Evolutionary conservation across 202 grass and related monocot species (phyloP).

Genomic region (Carex sylvatica): DNA sequence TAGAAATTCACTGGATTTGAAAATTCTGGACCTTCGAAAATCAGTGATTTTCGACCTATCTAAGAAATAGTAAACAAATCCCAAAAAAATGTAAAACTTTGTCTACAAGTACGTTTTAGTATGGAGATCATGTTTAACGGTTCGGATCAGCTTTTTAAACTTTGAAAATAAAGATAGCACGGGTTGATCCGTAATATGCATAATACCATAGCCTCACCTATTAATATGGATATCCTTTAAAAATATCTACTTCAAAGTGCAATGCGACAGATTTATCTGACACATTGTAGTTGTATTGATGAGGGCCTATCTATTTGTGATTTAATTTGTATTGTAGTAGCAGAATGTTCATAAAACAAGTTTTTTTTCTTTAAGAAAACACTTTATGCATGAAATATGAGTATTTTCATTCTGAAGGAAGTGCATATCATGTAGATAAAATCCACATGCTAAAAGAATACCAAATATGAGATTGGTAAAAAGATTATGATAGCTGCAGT

Average conservation of each 20-base stretch:
- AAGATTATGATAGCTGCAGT: neutral
- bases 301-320: neutral
- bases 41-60: too few relatives aligned
- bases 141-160: too few relatives aligned
- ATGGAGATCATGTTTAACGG: too few relatives aligned
- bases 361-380: neutral
- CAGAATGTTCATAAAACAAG: neutral
- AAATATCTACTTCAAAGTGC: neutral
- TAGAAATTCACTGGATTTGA: too few relatives aligned
- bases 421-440: neutral
- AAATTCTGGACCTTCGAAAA: too few relatives aligned
- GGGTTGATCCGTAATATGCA: too few relatives aligned
- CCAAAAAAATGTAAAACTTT: too few relatives aligned
- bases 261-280: neutral
- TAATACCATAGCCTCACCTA: too few relatives aligned
- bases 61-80: too few relatives aligned
- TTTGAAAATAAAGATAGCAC: too few relatives aligned
- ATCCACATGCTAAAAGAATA: neutral
- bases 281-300: neutral
- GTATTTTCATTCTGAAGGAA: neutral
- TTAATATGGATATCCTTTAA: neutral
- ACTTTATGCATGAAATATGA: neutral
- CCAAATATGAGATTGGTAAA: neutral
- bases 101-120: too few relatives aligned
- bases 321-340: neutral